Evolutionary conservation across 768 basidiomycete species (phyloP).

Genomic region (Trametes punicea): DNA sequence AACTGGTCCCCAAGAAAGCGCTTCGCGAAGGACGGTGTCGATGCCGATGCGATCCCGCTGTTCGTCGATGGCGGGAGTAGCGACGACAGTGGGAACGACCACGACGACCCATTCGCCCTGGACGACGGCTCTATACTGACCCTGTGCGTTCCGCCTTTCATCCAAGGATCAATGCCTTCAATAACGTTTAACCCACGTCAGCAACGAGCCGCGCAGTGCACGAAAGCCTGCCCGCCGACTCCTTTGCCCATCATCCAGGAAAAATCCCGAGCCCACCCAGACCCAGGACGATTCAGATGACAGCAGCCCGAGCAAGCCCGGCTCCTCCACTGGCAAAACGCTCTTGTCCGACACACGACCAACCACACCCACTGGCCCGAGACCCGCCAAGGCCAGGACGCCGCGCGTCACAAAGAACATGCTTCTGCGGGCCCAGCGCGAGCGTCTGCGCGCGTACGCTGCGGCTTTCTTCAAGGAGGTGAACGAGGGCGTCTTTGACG

Average conservation of each 20-base stretch:
- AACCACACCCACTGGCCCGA: not conserved
- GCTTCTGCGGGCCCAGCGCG: constrained; percentile 40
- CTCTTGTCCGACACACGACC: not conserved
- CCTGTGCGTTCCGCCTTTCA: constrained; percentile 6
- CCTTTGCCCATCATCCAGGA: too few relatives aligned
- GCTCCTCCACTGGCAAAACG: not conserved
- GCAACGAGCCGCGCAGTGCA: constrained; percentile 48
- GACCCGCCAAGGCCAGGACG: constrained; percentile 13
- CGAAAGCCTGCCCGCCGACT: constrained; percentile 41
- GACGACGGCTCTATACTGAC: constrained; percentile 35
- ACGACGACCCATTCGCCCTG: constrained; percentile 6
- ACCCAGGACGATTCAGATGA: not conserved
- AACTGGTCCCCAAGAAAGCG: not conserved
- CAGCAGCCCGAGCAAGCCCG: not conserved
- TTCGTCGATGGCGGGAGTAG: constrained; percentile 22
- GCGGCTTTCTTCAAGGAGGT: constrained; percentile 56
- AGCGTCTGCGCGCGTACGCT: constrained; percentile 50
- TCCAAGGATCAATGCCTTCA: too few relatives aligned
- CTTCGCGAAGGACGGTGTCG: not conserved
- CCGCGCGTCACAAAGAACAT: constrained; percentile 40
- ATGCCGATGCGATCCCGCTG: not conserved
- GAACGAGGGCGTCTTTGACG: constrained; percentile 54
- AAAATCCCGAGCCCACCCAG: not conserved
- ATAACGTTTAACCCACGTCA: constrained; percentile 1
- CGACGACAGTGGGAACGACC: constrained; percentile 28